Evolutionary conservation across 2,329 filamentous ascomycete species (phyloP).

Genomic region (Cercospora sojina): DNA sequence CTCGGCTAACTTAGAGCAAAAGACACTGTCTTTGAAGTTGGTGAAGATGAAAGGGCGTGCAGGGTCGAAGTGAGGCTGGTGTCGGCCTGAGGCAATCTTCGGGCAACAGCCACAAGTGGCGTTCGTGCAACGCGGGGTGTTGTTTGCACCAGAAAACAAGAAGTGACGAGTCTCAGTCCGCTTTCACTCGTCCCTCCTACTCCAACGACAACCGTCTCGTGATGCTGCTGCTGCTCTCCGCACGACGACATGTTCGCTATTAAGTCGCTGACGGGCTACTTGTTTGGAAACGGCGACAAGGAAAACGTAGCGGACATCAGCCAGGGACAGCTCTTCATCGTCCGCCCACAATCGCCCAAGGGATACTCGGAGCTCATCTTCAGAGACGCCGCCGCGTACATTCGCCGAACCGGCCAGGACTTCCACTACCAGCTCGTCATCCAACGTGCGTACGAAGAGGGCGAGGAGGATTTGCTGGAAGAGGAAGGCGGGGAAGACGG

Average conservation of each 20-base stretch:
- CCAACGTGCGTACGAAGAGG: slow-evolving; percentile 95
- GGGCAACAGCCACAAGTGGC: background rate
- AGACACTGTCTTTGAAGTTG: background rate
- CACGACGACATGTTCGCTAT: slow-evolving; percentile 36
- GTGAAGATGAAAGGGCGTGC: background rate
- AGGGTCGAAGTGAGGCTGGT: background rate
- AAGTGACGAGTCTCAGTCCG: background rate
- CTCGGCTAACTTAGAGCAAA: background rate
- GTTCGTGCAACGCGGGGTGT: background rate
- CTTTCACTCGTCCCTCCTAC: background rate
- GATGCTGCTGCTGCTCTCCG: background rate
- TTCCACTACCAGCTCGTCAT: slow-evolving; percentile 97
- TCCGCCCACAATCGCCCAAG: slow-evolving; percentile 91
- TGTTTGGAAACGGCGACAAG: slow-evolving; percentile 85
- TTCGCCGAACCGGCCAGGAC: slow-evolving; percentile 89
- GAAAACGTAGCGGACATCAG: slow-evolving; percentile 92
- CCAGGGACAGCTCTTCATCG: slow-evolving; percentile 95
- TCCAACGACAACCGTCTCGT: background rate
- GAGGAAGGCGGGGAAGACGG: slow-evolving; percentile 80
- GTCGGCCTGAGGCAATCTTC: background rate
- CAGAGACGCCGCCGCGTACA: slow-evolving; percentile 90
- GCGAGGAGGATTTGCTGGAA: slow-evolving; percentile 85
- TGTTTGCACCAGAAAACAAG: background rate
- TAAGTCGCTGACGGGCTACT: slow-evolving; percentile 62
- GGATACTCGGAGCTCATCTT: slow-evolving; percentile 97